These are phyloP conservation scores for Dictyophora rubrovolvata DNA, from an alignment of 768 basidiomycete genomes.

Conservation along the genomic window DNA sequence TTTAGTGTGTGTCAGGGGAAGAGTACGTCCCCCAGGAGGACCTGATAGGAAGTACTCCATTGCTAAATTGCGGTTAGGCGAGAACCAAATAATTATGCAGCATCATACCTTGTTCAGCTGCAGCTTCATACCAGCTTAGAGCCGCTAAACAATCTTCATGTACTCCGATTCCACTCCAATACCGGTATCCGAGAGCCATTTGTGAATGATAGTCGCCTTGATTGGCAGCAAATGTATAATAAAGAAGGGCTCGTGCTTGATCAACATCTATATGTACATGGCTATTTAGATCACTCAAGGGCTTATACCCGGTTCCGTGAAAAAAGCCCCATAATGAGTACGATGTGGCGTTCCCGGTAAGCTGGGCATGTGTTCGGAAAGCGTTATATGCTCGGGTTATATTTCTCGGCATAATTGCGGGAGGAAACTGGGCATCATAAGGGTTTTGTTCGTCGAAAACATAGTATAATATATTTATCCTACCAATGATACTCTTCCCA, in stretches of 20 bases:
- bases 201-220: conserved; percentile 80
- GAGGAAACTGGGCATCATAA: conserved; percentile 48
- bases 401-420: conserved; percentile 53
- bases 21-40: conserved; percentile 81
- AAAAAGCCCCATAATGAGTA: conserved; percentile 85
- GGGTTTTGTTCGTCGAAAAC: not conserved
- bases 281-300: conserved; percentile 22
- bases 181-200: conserved; percentile 88
- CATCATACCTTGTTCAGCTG: conserved; percentile 61
- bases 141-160: conserved; percentile 78
- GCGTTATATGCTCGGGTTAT: conserved; percentile 54
- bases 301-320: conserved; percentile 68
- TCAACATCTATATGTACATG: conserved; percentile 41
- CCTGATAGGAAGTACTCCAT: conserved; percentile 75
- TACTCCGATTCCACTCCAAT: conserved; percentile 94
- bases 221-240: conserved; percentile 90
- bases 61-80: conserved; percentile 28
- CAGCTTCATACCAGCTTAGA: conserved; percentile 80
- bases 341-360: conserved; percentile 76
- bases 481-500: conserved; percentile 61
- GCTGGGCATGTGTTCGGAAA: conserved; percentile 49
- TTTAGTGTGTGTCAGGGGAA: conserved; percentile 71
- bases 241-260: conserved; percentile 76
- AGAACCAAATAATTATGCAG: not conserved
- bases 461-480: conserved; percentile 16